Conservation (phyloP, 129 eudicot species). For the Mikania micrantha region DNA sequence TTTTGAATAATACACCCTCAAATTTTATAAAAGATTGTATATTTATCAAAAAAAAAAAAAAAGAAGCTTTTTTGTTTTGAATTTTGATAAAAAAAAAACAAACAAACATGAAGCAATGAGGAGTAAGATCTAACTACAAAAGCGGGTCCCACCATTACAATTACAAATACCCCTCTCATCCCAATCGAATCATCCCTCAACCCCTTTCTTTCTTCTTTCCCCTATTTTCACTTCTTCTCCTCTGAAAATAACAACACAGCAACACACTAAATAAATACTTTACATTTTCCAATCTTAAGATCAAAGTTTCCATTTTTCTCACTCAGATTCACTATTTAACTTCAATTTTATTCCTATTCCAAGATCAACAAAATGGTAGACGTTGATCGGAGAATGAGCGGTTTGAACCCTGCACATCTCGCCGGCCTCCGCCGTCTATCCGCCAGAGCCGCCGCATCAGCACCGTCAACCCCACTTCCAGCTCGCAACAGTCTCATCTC, state of each 20-base stretch:
- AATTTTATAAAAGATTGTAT: no score
- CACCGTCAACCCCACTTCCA: slow-evolving; percentile 72
- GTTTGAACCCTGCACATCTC: slow-evolving; percentile 74
- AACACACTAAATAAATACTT: neutral
- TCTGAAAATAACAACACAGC: slow-evolving; percentile 1
- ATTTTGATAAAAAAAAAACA: no score
- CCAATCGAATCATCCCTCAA: slow-evolving; percentile 23
- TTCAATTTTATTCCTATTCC: no score
- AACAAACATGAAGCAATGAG: no score
- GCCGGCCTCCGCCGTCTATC: slow-evolving; percentile 99
- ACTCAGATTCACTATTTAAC: neutral
- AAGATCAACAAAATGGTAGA: slow-evolving; percentile 58
- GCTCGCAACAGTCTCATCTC: slow-evolving; percentile 73
- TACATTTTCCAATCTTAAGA: slow-evolving; percentile 1
- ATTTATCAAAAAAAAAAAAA: no score
- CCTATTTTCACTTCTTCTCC: slow-evolving; percentile 20
- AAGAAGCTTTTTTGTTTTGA: no score
- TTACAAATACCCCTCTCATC: slow-evolving; percentile 38
- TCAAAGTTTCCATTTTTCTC: neutral
- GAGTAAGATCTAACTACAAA: slow-evolving; percentile 24
- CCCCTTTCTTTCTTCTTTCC: slow-evolving; percentile 20
- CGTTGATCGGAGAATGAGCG: slow-evolving; percentile 91
- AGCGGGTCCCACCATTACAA: slow-evolving; percentile 28
- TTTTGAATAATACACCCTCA: no score
- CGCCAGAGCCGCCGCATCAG: slow-evolving; percentile 77